These are phyloP conservation scores for Tulasnella sp. DNA, from an alignment of 768 basidiomycete genomes.

Conservation along the genomic window DNA sequence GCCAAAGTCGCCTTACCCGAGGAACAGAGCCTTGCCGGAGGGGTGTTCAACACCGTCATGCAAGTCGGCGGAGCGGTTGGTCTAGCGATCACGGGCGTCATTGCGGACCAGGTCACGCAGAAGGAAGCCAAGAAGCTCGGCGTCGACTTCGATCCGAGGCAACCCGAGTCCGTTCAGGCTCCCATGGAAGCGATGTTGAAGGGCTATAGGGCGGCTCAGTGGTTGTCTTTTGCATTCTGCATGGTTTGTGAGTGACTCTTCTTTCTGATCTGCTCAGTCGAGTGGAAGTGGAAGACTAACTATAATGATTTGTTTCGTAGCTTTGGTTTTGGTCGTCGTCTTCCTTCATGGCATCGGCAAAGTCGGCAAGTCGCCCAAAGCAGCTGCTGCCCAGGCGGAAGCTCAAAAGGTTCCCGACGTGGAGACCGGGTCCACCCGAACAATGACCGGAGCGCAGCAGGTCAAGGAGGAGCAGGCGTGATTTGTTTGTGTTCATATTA, in stretches of 20 bases:
- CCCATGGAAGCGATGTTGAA: slow-evolving; percentile 31
- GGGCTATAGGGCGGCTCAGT: slow-evolving; percentile 53
- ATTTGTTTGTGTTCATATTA: background rate
- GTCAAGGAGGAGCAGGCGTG: background rate
- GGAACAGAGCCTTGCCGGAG: slow-evolving; percentile 68
- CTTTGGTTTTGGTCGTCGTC: background rate
- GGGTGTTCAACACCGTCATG: slow-evolving; percentile 67
- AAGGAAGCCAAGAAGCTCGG: slow-evolving; percentile 25
- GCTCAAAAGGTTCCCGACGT: background rate
- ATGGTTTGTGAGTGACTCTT: slow-evolving; percentile 36
- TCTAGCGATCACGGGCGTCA: slow-evolving; percentile 58
- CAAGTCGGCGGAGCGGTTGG: slow-evolving; percentile 51
- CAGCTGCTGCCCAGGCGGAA: background rate
- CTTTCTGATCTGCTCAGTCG: too few relatives aligned
- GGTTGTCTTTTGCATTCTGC: slow-evolving; percentile 52
- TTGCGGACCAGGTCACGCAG: slow-evolving; percentile 44
- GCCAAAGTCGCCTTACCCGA: slow-evolving; percentile 52
- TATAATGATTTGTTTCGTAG: background rate
- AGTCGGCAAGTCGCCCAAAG: slow-evolving; percentile 8
- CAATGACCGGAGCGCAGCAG: background rate
- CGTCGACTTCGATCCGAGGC: slow-evolving; percentile 23
- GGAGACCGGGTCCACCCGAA: background rate
- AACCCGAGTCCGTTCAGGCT: slow-evolving; percentile 22
- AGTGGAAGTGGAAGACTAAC: background rate
- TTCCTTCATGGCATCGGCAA: slow-evolving; percentile 16